phyloP scores from a whole-genome alignment of 2,329 filamentous ascomycete genomes.

The Cladophialophora exuberans region DNA sequence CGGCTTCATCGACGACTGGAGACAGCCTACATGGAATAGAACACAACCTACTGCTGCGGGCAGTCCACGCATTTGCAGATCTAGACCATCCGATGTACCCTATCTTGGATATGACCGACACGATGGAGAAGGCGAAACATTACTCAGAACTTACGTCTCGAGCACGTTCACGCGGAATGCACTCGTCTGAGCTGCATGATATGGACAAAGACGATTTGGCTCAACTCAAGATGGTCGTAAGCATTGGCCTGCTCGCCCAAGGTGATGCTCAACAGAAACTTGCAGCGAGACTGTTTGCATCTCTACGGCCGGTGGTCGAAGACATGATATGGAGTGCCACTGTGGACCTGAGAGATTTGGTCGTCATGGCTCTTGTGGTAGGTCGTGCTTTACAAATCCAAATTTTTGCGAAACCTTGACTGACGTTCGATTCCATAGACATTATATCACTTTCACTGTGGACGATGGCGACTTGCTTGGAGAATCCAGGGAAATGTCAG shows the following conservation, averaged over 20 bases:
- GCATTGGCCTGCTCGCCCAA: constrained; percentile 9
- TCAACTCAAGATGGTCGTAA: constrained; percentile 12
- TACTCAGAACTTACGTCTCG: not conserved
- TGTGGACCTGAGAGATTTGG: constrained; percentile 10
- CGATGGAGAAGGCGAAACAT: not conserved
- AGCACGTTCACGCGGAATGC: not conserved
- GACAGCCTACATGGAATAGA: not conserved
- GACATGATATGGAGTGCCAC: constrained; percentile 9
- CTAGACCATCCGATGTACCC: constrained; percentile 9
- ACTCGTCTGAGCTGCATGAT: not conserved
- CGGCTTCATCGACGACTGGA: not conserved
- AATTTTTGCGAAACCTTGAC: not conserved
- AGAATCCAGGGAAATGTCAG: constrained; percentile 15
- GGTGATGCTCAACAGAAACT: constrained; percentile 10
- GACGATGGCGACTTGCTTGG: constrained; percentile 14
- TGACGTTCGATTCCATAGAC: not conserved
- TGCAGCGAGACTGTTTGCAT: constrained; percentile 4
- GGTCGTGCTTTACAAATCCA: not conserved
- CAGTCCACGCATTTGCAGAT: constrained; percentile 2
- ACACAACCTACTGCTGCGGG: not conserved
- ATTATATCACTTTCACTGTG: constrained; percentile 17
- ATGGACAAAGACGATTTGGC: constrained; percentile 6
- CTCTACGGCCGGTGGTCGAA: constrained; percentile 5
- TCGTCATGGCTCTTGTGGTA: constrained; percentile 12
- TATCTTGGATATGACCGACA: constrained; percentile 4